Base-by-base conservation (phyloP, 257 asterid genomes). In the Buddleja alternifolia region DNA sequence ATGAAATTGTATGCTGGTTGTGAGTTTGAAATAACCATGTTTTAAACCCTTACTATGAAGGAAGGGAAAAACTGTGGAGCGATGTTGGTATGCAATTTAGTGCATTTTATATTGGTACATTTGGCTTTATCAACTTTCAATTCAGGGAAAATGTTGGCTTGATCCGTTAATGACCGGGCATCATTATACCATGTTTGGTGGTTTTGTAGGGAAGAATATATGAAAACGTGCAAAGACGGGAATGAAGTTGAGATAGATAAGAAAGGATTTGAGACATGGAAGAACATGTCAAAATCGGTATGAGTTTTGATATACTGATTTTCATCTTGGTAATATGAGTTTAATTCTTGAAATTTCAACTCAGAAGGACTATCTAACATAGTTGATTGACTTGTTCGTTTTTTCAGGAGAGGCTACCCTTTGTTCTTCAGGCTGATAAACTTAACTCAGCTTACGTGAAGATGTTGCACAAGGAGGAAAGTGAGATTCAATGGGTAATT, bases 201-300 rank as follows among this genome's bases (percentile, higher is more conserved):
- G 34, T 56, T 70, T 73, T 80, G 66, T 51, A 88, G 95, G 76
- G 95, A 83, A 70, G 79, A 77, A 24, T 73, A 80, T 64, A 57
- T 41, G 70, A 64, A 77, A 72, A 62, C 42, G 2, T 73, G 71
- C 23, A 52, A 68, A 16, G 82, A 69, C 16, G 87, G 60, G 63
- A 61, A 73, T 68, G 76, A 69, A 60, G 37, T 76, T 73, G 86
- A 70, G 64, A 65, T 80, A 11, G 83, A 84, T 59, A 75, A 74
- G 45, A 69, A 61, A 63, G 91, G 87, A 51, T 69, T 74, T 23
- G 80, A 75, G 40, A 65, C 11, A 3, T 83, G 89, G 91, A 79
- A 68, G 76, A 69, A 66, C 52, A 83, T 81, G 90, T 55, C 82
- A 14, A 54, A 17, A 46, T 55, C 60, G 88, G 93, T 86, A 46